phyloP scores from a whole-genome alignment of 83 land plant genomes.

The Diphasiastrum complanatum region DNA sequence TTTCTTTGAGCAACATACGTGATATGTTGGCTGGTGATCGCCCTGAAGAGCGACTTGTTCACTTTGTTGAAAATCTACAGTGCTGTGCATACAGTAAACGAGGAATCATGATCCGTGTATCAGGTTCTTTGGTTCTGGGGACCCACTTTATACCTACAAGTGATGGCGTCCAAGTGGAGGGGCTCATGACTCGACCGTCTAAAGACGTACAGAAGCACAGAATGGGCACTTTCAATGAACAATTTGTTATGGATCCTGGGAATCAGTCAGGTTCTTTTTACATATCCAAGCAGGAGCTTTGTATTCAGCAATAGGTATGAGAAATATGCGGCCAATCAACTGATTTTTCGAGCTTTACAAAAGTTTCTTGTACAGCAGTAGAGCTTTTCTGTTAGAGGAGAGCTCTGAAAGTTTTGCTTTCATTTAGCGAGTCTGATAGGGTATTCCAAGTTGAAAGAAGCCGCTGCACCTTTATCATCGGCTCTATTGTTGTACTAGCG shows the following conservation, averaged over 20 bases:
- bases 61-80: slow-evolving; percentile 84
- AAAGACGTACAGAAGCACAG: slow-evolving; percentile 47
- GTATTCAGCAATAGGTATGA: slow-evolving; percentile 43
- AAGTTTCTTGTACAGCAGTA: slow-evolving; percentile 6
- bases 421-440: too few relatives aligned
- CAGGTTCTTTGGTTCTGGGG: slow-evolving; percentile 88
- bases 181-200: slow-evolving; percentile 54
- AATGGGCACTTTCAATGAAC: slow-evolving; percentile 82
- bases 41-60: slow-evolving; percentile 75
- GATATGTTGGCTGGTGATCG: slow-evolving; percentile 70
- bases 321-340: too few relatives aligned
- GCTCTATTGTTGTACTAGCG: too few relatives aligned
- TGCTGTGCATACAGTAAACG: slow-evolving; percentile 70
- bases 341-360: too few relatives aligned
- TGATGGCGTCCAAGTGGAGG: slow-evolving; percentile 84
- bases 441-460: too few relatives aligned
- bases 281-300: slow-evolving; percentile 76
- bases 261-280: slow-evolving; percentile 51
- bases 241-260: slow-evolving; percentile 75
- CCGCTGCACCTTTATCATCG: too few relatives aligned
- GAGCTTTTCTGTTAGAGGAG: neutral
- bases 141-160: slow-evolving; percentile 90
- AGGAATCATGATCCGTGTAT: slow-evolving; percentile 83
- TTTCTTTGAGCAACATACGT: slow-evolving; percentile 45
- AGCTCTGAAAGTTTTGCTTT: too few relatives aligned